phyloP scores from a whole-genome alignment of 176 grass and related monocot genomes.

The Urochloa ruziziensis region DNA sequence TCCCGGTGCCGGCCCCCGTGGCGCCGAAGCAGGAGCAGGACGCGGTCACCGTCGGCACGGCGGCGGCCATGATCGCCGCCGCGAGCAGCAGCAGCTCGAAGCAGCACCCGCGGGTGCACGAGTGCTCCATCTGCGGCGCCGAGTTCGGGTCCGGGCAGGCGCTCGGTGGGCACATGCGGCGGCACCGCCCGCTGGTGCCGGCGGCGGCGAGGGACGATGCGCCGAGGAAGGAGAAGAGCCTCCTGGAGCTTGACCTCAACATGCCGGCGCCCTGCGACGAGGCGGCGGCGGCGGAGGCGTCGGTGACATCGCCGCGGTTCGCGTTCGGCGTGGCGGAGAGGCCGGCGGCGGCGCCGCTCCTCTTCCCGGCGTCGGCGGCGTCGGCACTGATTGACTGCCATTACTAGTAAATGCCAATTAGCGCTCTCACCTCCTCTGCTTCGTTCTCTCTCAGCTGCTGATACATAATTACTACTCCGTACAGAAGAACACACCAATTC shows the following conservation, averaged over 20 bases:
- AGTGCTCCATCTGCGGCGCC: conserved; percentile 82
- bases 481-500: background rate
- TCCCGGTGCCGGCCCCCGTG: background rate
- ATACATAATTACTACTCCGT: background rate
- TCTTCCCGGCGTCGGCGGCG: conserved; percentile 42
- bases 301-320: conserved; percentile 12
- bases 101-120: conserved; percentile 53
- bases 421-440: background rate
- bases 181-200: conserved; percentile 65
- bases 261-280: conserved; percentile 62
- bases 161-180: conserved; percentile 89
- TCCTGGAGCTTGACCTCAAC: conserved; percentile 83
- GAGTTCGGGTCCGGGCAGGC: conserved; percentile 93
- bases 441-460: background rate
- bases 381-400: conserved; percentile 82
- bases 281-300: background rate
- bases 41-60: background rate
- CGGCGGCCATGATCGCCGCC: background rate
- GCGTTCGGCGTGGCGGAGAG: background rate
- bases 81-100: conserved; percentile 10
- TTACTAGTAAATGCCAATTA: conserved; percentile 51
- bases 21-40: conserved; percentile 33
- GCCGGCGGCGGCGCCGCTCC: conserved; percentile 10
- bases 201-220: conserved; percentile 14
- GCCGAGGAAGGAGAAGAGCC: conserved; percentile 63